These are phyloP conservation scores for Phaseolus coccineus DNA, from an alignment of 331 rosid genomes.

Conservation along the genomic window DNA sequence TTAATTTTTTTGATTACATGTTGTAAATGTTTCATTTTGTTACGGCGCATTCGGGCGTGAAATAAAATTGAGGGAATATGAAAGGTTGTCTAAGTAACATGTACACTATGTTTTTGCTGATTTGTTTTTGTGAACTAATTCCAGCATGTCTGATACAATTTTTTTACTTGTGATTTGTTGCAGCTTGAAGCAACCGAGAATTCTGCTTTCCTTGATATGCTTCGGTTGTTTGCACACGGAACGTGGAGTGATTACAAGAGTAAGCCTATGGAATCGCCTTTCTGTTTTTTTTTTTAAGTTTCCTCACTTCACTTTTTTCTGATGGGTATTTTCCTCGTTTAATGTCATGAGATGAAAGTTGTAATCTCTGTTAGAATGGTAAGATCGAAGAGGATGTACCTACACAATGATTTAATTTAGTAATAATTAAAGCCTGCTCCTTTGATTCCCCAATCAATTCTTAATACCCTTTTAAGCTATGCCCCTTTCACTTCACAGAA, in stretches of 20 bases:
- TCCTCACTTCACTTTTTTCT: not conserved
- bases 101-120: not conserved
- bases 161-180: conserved; percentile 42
- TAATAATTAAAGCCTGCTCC: not conserved
- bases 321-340: not conserved
- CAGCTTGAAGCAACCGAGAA: conserved; percentile 85
- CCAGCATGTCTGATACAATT: not conserved
- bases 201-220: conserved; percentile 76
- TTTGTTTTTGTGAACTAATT: conserved; percentile 12
- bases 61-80: not conserved
- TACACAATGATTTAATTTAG: not conserved
- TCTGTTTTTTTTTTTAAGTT: not conserved
- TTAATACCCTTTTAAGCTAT: not conserved
- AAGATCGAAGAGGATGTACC: not conserved
- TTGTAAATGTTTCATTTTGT: not conserved
- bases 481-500: not conserved
- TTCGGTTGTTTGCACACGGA: conserved; percentile 91
- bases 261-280: conserved; percentile 49
- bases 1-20: not conserved
- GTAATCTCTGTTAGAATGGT: not conserved
- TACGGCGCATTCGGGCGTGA: not conserved
- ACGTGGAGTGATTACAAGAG: conserved; percentile 97
- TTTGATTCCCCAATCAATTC: not conserved
- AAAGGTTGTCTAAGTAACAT: not conserved
- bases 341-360: not conserved